Conservation (phyloP, 306 rosid genomes). For the Argentina anserina region DNA sequence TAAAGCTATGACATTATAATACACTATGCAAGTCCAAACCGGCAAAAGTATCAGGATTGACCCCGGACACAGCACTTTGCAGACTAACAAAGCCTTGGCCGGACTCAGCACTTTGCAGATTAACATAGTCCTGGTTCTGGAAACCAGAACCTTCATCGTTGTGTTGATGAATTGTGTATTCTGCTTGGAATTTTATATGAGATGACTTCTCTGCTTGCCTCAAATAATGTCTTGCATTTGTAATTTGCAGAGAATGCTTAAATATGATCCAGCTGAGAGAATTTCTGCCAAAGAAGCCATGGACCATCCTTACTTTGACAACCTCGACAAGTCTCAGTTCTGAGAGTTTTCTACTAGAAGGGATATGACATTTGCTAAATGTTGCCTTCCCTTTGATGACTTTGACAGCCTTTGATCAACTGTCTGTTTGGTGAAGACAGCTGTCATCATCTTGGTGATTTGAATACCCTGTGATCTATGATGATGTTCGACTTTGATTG, state of each 20-base stretch:
- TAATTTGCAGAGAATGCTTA: constrained; percentile 77
- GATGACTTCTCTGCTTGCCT: not conserved
- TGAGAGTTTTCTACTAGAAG: constrained; percentile 18
- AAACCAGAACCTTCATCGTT: not conserved
- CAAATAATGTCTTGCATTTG: not conserved
- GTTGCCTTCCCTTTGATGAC: constrained; percentile 15
- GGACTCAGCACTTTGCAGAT: not conserved
- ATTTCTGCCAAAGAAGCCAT: constrained; percentile 97
- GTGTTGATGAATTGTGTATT: not conserved
- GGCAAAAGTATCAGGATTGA: not conserved
- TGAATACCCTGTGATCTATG: constrained; percentile 5
- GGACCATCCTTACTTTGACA: constrained; percentile 89
- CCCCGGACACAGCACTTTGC: not conserved
- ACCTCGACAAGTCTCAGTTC: constrained; percentile 89
- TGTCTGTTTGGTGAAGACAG: constrained; percentile 8
- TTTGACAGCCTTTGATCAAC: constrained; percentile 15
- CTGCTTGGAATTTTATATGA: not conserved
- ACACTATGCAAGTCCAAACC: not conserved
- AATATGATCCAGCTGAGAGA: constrained; percentile 76
- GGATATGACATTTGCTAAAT: constrained; percentile 7
- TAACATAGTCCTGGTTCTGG: not conserved
- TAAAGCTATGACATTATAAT: not conserved
- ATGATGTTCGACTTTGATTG: constrained; percentile 5
- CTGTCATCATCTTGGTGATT: constrained; percentile 75
- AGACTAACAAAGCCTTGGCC: not conserved